A percentile compares a stretch with the other conserved stretches of the same genome.
phyloP scores from a whole-genome alignment of 345 rosid genomes.

The Balakata baccata region DNA sequence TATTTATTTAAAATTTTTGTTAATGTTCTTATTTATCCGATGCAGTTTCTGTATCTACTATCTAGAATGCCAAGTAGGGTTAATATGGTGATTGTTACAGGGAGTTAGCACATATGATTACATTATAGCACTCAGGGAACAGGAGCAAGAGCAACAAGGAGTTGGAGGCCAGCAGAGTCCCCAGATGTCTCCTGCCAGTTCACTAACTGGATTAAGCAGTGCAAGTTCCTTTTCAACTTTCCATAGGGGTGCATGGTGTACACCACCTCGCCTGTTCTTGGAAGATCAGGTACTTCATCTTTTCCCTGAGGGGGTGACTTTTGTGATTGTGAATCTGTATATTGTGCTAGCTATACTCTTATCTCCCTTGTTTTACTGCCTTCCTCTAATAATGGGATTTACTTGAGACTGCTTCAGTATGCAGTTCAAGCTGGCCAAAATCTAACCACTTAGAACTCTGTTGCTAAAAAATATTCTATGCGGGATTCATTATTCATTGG shows the following conservation, averaged over 20 bases:
- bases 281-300: slow-evolving; percentile 78
- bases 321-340: neutral
- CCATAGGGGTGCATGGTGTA: slow-evolving; percentile 97
- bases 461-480: neutral
- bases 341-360: neutral
- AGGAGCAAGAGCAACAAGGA: slow-evolving; percentile 92
- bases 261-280: slow-evolving; percentile 88
- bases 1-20: neutral
- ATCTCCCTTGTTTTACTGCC: neutral
- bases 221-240: slow-evolving; percentile 92
- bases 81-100: slow-evolving; percentile 34
- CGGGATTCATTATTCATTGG: neutral
- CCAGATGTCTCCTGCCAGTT: slow-evolving; percentile 94
- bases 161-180: slow-evolving; percentile 87
- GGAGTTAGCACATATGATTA: slow-evolving; percentile 98
- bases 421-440: neutral
- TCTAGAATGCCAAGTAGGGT: neutral
- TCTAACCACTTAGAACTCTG: neutral
- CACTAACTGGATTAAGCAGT: slow-evolving; percentile 92
- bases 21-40: neutral
- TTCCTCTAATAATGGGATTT: neutral
- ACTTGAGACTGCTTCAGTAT: neutral
- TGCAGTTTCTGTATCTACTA: neutral
- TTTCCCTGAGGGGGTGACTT: neutral
- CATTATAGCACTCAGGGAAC: slow-evolving; percentile 93